phyloP scores from a whole-genome alignment of 208 protist genomes.

The Crithidia mellificae region DNA sequence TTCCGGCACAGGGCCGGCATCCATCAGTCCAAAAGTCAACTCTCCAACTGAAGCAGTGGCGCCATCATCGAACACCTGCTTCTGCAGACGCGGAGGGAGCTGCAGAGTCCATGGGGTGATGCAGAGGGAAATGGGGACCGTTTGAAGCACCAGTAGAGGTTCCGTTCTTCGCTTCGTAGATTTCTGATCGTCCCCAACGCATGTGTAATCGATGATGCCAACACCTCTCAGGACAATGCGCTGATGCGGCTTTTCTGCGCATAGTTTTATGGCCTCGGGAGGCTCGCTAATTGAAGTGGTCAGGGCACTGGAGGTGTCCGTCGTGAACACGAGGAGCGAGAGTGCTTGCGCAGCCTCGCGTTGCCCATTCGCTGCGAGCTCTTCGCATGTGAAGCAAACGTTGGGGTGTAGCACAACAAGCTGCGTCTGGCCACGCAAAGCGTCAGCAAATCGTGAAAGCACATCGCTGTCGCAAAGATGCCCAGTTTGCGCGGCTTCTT shows the following conservation, averaged over 20 bases:
- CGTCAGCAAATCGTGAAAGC: too few species aligned
- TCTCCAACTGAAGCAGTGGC: slow-evolving; percentile 6
- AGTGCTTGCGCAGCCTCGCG: background rate
- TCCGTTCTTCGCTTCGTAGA: background rate
- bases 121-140: slow-evolving; percentile 7
- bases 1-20: slow-evolving; percentile 14
- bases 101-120: slow-evolving; percentile 1
- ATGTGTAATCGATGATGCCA: slow-evolving; percentile 1
- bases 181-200: background rate
- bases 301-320: background rate
- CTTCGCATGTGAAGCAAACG: background rate
- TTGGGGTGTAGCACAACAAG: background rate
- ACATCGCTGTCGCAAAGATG: too few species aligned
- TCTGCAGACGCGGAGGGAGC: slow-evolving; percentile 1
- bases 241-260: background rate
- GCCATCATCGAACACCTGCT: slow-evolving; percentile 11
- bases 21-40: background rate
- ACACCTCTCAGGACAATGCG: background rate
- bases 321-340: background rate
- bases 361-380: background rate
- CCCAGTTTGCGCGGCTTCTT: too few species aligned
- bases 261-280: too few species aligned
- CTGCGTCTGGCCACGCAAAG: background rate
- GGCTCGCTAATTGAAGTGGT: too few species aligned
- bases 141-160: background rate